phyloP scores from a whole-genome alignment of 805 yeast species.

The Candida succiphila region DNA sequence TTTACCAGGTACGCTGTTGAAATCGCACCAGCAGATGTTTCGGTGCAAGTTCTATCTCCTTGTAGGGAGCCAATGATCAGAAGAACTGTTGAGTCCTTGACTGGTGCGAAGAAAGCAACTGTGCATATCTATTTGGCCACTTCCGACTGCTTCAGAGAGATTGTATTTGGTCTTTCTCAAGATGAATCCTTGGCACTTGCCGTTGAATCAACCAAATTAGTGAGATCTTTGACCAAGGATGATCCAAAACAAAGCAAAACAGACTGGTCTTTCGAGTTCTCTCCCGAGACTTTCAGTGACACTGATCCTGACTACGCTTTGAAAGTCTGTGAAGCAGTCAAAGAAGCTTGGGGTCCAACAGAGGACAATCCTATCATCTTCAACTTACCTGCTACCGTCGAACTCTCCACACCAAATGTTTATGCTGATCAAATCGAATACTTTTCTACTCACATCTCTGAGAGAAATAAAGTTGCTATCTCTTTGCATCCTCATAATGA shows the following conservation, averaged over 20 bases:
- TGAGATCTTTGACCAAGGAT: slow-evolving; percentile 61
- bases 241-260: slow-evolving; percentile 43
- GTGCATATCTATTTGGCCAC: slow-evolving; percentile 72
- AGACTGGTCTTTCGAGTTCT: slow-evolving; percentile 66
- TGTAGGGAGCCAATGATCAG: slow-evolving; percentile 66
- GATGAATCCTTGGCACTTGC: slow-evolving; percentile 53
- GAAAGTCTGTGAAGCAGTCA: slow-evolving; percentile 65
- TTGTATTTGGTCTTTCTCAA: slow-evolving; percentile 56
- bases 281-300: slow-evolving; percentile 75
- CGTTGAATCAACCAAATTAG: slow-evolving; percentile 50
- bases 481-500: slow-evolving; percentile 81
- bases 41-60: slow-evolving; percentile 67
- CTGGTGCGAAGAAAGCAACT: slow-evolving; percentile 69
- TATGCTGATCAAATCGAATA: slow-evolving; percentile 82
- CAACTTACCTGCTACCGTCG: slow-evolving; percentile 81
- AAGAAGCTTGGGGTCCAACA: slow-evolving; percentile 64
- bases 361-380: slow-evolving; percentile 60
- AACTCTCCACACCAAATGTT: slow-evolving; percentile 70
- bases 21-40: slow-evolving; percentile 66
- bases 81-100: slow-evolving; percentile 62
- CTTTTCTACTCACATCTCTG: slow-evolving; percentile 47
- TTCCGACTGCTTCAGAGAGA: slow-evolving; percentile 62
- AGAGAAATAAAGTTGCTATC: slow-evolving; percentile 63
- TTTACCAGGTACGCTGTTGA: slow-evolving; percentile 69
- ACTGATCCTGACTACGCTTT: slow-evolving; percentile 56